A percentile compares a stretch with the other conserved stretches of the same genome.
phyloP scores from a whole-genome alignment of 352 stramenopile genomes.

The Globisporangium cylindrosporum region DNA sequence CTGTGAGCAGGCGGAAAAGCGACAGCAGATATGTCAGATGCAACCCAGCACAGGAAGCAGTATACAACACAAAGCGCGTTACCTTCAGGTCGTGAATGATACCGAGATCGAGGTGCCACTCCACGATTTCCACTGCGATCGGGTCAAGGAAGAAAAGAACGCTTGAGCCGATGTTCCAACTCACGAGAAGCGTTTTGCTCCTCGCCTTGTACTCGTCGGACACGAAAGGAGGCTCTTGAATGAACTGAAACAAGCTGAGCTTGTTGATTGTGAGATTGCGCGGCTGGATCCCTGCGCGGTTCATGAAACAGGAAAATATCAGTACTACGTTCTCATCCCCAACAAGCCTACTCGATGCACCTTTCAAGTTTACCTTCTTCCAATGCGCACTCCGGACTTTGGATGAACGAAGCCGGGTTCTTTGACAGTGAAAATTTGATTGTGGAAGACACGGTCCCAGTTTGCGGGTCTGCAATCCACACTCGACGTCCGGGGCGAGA shows the following conservation, averaged over 20 bases:
- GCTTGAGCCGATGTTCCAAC: slow-evolving; percentile 78
- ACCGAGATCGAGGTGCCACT: slow-evolving; percentile 86
- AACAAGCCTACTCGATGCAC: not conserved
- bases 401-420: slow-evolving; percentile 56
- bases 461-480: slow-evolving; percentile 77
- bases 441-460: slow-evolving; percentile 76
- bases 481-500: slow-evolving; percentile 74
- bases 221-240: slow-evolving; percentile 55
- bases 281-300: slow-evolving; percentile 41
- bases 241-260: slow-evolving; percentile 67
- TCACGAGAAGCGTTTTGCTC: slow-evolving; percentile 59
- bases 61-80: slow-evolving; percentile 1
- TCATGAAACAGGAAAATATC: not conserved
- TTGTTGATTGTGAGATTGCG: slow-evolving; percentile 82
- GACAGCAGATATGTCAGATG: not conserved
- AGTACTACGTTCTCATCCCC: not conserved
- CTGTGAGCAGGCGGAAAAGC: slow-evolving; percentile 23
- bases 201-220: slow-evolving; percentile 38
- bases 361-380: slow-evolving; percentile 42
- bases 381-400: slow-evolving; percentile 44
- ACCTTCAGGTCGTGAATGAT: slow-evolving; percentile 86
- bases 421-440: slow-evolving; percentile 81
- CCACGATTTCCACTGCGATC: slow-evolving; percentile 78
- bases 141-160: slow-evolving; percentile 84
- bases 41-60: not conserved